Evolutionary conservation across 352 stramenopile genomes (phyloP).

Genomic region (Globisporangium echinulatum): DNA sequence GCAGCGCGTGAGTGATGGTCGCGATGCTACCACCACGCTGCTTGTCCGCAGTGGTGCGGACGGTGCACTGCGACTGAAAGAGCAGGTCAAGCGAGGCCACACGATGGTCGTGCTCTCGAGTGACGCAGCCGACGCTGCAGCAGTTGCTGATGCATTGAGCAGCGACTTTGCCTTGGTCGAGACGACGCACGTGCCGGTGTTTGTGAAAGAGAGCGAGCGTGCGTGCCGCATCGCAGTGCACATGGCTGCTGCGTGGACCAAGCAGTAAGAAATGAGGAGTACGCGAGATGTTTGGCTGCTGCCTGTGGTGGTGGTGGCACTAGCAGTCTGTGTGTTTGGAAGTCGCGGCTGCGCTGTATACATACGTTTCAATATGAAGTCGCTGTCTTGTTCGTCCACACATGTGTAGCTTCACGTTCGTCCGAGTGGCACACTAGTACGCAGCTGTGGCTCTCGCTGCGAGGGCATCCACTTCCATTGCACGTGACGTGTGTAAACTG

Average conservation of each 20-base stretch:
- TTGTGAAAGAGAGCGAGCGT: constrained; percentile 38
- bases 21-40: constrained; percentile 12
- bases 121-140: constrained; percentile 27
- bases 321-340: too few relatives aligned
- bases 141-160: constrained; percentile 21
- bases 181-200: constrained; percentile 38
- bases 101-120: constrained; percentile 49
- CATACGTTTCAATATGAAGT: too few relatives aligned
- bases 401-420: too few relatives aligned
- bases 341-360: too few relatives aligned
- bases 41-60: constrained; percentile 39
- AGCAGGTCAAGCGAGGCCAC: constrained; percentile 43
- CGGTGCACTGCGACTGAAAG: constrained; percentile 35
- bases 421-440: too few relatives aligned
- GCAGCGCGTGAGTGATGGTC: constrained; percentile 17
- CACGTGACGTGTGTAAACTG: too few relatives aligned
- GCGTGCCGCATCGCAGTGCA: constrained; percentile 42
- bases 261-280: constrained; percentile 7
- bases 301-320: too few relatives aligned
- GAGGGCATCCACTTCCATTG: too few relatives aligned
- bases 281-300: background rate
- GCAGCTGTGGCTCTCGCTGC: too few relatives aligned
- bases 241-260: constrained; percentile 44
- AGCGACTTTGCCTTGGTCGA: constrained; percentile 41
- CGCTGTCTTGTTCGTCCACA: too few relatives aligned